Conservation (phyloP, 2,329 filamentous ascomycete species). For the Cladobotryum protrusum region DNA sequence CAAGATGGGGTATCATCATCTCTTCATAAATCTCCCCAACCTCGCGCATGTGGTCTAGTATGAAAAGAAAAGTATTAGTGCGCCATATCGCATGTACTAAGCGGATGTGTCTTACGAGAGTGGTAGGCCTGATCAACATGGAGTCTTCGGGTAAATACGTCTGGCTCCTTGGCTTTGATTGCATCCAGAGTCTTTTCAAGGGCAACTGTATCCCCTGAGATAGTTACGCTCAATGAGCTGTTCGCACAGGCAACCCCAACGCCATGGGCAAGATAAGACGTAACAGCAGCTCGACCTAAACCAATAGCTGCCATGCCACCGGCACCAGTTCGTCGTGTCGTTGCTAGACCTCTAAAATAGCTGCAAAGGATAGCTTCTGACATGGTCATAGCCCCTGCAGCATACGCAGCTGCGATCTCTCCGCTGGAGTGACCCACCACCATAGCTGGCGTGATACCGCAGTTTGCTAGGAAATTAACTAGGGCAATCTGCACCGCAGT, state of each 20-base stretch:
- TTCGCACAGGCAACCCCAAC: constrained; percentile 32
- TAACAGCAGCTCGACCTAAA: constrained; percentile 24
- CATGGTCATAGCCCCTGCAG: constrained; percentile 28
- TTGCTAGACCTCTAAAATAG: constrained; percentile 26
- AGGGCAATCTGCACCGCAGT: constrained; percentile 39
- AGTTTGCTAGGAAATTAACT: constrained; percentile 29
- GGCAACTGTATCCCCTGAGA: constrained; percentile 26
- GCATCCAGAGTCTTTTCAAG: constrained; percentile 21
- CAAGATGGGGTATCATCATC: constrained; percentile 2
- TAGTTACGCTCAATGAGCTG: constrained; percentile 28
- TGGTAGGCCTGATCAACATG: constrained; percentile 37
- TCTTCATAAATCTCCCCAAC: constrained; percentile 5
- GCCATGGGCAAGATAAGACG: constrained; percentile 18
- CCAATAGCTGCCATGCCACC: constrained; percentile 36
- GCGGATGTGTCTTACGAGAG: constrained; percentile 18
- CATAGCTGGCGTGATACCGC: constrained; percentile 25
- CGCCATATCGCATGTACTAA: no score
- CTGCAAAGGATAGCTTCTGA: constrained; percentile 29
- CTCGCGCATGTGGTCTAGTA: constrained; percentile 4
- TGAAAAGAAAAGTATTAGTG: no score
- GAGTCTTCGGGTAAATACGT: constrained; percentile 25
- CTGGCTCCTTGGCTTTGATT: constrained; percentile 23
- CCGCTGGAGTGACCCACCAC: constrained; percentile 39
- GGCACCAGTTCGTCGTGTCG: constrained; percentile 19
- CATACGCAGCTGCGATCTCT: constrained; percentile 41